A percentile compares a stretch with the other conserved stretches of the same genome.
phyloP scores from a whole-genome alignment of 2,329 filamentous ascomycete genomes.

The Aureobasidium sp. region DNA sequence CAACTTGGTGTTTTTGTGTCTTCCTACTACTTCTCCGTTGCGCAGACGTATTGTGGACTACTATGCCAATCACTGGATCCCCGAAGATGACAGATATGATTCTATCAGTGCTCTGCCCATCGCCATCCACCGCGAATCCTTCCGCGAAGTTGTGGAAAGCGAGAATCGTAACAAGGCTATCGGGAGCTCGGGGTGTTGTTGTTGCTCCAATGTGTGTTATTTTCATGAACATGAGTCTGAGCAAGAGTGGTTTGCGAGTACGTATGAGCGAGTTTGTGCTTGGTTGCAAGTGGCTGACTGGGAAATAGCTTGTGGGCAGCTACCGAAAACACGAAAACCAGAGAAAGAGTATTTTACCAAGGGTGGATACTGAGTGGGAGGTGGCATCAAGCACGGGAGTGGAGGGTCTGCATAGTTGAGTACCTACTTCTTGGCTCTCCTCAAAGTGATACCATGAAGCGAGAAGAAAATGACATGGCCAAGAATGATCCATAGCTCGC shows the following conservation, averaged over 20 bases:
- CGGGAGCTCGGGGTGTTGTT: neutral
- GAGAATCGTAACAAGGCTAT: neutral
- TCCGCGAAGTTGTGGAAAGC: neutral
- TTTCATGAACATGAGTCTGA: slow-evolving; percentile 7
- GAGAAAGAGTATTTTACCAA: neutral
- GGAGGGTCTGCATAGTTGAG: neutral
- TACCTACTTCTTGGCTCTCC: neutral
- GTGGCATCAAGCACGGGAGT: neutral
- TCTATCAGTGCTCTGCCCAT: neutral
- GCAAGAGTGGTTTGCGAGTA: slow-evolving; percentile 10
- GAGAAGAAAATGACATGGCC: neutral
- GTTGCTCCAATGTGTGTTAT: slow-evolving; percentile 1
- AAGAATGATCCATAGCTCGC: neutral
- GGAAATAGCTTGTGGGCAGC: neutral
- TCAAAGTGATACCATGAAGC: neutral
- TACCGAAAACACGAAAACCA: neutral
- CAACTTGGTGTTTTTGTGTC: neutral
- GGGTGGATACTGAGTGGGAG: neutral
- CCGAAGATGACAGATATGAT: neutral
- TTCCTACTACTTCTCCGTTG: neutral
- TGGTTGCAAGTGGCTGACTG: neutral
- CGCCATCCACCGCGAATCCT: neutral
- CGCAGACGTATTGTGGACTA: neutral
- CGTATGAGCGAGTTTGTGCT: neutral
- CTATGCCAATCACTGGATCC: neutral